Evolutionary conservation across 495 filamentous ascomycete genomes (phyloP).

Genomic region (Trichoderma erinaceum): DNA sequence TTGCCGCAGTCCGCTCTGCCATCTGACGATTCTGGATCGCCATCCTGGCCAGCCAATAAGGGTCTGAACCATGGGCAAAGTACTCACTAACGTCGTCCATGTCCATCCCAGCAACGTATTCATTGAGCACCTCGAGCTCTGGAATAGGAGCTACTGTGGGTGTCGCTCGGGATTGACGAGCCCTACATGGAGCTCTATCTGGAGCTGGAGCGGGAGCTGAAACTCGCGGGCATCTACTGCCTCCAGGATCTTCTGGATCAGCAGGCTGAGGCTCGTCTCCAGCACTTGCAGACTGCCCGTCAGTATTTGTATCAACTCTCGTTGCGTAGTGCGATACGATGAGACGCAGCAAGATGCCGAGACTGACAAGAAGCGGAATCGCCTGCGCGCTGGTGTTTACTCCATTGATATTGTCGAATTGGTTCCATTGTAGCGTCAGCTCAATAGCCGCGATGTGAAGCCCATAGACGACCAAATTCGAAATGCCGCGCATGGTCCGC

Average conservation of each 20-base stretch:
- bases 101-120: not conserved
- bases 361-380: constrained; percentile 13
- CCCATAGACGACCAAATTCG: not conserved
- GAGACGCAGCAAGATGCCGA: not conserved
- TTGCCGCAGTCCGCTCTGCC: not conserved
- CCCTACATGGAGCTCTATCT: not conserved
- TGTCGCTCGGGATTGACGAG: not conserved
- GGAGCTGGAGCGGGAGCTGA: not conserved
- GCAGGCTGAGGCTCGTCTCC: not conserved
- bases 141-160: not conserved
- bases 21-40: not conserved
- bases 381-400: constrained; percentile 11
- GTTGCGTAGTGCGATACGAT: not conserved
- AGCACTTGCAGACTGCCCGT: not conserved
- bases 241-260: not conserved
- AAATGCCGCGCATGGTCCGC: constrained; percentile 4
- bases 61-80: not conserved
- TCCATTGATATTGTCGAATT: constrained; percentile 4
- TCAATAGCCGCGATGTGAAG: constrained; percentile 15
- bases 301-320: not conserved
- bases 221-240: not conserved
- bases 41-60: not conserved
- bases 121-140: not conserved
- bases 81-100: not conserved
- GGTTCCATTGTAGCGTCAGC: constrained; percentile 15